Base-by-base conservation (phyloP, 352 stramenopile species). In the Phytopythium cucurbitacearum region DNA sequence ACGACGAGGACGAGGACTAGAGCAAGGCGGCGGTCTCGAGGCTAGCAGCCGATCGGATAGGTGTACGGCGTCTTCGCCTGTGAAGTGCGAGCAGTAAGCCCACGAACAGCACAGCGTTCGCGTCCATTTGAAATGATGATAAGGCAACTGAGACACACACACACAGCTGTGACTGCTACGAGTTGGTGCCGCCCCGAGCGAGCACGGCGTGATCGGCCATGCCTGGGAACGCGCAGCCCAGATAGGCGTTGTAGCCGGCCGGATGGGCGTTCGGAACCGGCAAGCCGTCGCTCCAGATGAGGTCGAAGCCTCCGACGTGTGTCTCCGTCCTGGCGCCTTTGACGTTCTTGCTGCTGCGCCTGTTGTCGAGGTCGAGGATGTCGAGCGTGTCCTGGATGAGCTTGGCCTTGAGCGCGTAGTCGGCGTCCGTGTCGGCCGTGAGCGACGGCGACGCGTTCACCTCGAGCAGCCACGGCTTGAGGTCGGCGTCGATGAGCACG, bases 351-450 rank as follows among this genome's bases (percentile, higher is more conserved):
- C 68, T 73, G 80, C 59, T 74, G 89, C 57, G 21, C 21, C 21
- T 28, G 21, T 28, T 28, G 21, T 98, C 94, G 6, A 98, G 59
- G 54, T 98, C 91, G 42, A 98, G 85, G 36, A 98, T 95, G 64
- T 98, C 90, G 11, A 98, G 74, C 71, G 97, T 94, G 58, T 98
- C 91, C 57, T 92, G 94, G 34, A 98, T 70, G 80, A 98, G 94
- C 15, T 85, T 82, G 51, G 84, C 95, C 64, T 98, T 98, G 65
- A 98, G 87, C 50, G 88, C 69, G 53, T 97, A 96, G 55, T 98
- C 93, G 0, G 87, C 89, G n/a, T 85, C 74, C 12, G 88, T 97
- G 51, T 97, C 96, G n/a, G 91, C 89, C 9, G 84, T 96, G 28
- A 98, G 71, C 49, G 87, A 97, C 12, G 94, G 94, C 12, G 89